These are phyloP conservation scores for Pythium rhizo-oryzae DNA, from an alignment of 352 stramenopile genomes.

Conservation along the genomic window DNA sequence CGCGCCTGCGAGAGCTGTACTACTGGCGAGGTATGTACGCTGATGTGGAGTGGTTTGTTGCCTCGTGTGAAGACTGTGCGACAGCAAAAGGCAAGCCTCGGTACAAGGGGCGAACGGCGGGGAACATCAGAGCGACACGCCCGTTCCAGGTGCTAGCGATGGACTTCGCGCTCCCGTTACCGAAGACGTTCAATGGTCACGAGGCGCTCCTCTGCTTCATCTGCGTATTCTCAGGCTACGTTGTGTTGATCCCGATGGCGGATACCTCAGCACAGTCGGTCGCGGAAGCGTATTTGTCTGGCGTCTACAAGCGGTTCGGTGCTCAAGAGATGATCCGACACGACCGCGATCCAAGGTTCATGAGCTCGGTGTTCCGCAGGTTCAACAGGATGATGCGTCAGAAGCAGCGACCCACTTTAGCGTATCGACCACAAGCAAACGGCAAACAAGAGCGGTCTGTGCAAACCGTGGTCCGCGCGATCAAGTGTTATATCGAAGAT, in stretches of 20 bases:
- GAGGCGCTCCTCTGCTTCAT: slow-evolving; percentile 8
- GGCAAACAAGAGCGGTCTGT: slow-evolving; percentile 16
- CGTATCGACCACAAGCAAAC: slow-evolving; percentile 28
- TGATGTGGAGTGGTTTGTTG: slow-evolving; percentile 2
- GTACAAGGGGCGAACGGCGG: neutral
- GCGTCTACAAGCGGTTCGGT: slow-evolving; percentile 20
- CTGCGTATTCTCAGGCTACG: slow-evolving; percentile 12
- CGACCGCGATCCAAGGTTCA: slow-evolving; percentile 27
- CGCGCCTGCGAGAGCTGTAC: neutral
- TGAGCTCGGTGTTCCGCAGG: slow-evolving; percentile 12
- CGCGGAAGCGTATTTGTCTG: slow-evolving; percentile 29
- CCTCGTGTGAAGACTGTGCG: slow-evolving; percentile 11
- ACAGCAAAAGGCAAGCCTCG: slow-evolving; percentile 16
- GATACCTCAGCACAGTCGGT: too few species aligned
- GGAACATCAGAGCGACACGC: slow-evolving; percentile 6
- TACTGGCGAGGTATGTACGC: slow-evolving; percentile 11
- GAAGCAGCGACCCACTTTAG: slow-evolving; percentile 11
- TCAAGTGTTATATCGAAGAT: slow-evolving; percentile 24
- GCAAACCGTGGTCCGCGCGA: slow-evolving; percentile 23
- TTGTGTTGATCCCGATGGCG: slow-evolving; percentile 1
- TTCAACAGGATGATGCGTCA: slow-evolving; percentile 29
- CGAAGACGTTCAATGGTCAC: neutral
- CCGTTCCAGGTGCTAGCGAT: slow-evolving; percentile 11
- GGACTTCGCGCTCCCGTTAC: slow-evolving; percentile 13
- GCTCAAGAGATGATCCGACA: slow-evolving; percentile 21